A percentile compares a stretch with the other conserved stretches of the same genome.
phyloP scores from a whole-genome alignment of 2,329 filamentous ascomycete species.

The Chrysoporthe austroafricana region DNA sequence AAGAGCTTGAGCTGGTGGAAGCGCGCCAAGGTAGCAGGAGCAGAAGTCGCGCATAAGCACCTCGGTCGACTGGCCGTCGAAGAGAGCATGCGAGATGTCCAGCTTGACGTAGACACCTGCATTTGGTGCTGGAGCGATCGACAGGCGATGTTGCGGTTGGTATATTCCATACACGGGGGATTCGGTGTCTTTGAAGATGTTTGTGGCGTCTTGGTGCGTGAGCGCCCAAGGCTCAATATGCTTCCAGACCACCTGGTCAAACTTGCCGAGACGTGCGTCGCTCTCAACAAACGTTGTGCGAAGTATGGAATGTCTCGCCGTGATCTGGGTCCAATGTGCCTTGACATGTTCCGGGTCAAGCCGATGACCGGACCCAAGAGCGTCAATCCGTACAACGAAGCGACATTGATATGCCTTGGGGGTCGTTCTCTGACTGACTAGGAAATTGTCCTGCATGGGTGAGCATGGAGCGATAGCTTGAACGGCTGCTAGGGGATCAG shows the following conservation, averaged over 20 bases:
- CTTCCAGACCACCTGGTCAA: conserved; percentile 33
- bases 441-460: conserved; percentile 33
- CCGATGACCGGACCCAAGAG: not conserved
- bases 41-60: conserved; percentile 33
- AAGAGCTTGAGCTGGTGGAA: not conserved
- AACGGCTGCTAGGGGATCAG: conserved; percentile 30
- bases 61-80: conserved; percentile 33
- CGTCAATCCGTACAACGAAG: conserved; percentile 32
- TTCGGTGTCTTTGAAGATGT: not conserved
- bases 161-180: not conserved
- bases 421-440: conserved; percentile 31
- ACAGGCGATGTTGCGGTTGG: conserved; percentile 23
- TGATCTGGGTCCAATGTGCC: conserved; percentile 30
- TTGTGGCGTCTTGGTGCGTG: not conserved
- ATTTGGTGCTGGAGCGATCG: conserved; percentile 28
- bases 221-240: conserved; percentile 28
- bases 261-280: conserved; percentile 29
- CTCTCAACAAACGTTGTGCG: conserved; percentile 33
- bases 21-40: conserved; percentile 28
- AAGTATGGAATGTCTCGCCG: conserved; percentile 32
- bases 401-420: conserved; percentile 31
- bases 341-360: conserved; percentile 23
- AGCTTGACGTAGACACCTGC: conserved; percentile 31
- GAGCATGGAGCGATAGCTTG: conserved; percentile 35
- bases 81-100: conserved; percentile 33